Base-by-base conservation (phyloP, 805 yeast genomes). In the Candida anglica region DNA sequence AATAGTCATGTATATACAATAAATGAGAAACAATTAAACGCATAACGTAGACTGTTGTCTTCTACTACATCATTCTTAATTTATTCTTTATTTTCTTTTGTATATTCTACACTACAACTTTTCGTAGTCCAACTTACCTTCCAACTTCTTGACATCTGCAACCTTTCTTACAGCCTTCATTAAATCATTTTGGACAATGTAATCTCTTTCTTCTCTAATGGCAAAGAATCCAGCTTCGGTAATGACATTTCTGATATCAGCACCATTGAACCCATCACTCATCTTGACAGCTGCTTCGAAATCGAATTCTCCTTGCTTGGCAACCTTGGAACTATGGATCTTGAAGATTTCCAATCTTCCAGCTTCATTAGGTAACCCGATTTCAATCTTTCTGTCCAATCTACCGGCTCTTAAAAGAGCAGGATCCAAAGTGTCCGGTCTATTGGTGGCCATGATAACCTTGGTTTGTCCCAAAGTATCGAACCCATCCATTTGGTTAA, bases 181-280 rank as follows among this genome's bases (percentile, higher is more conserved):
- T 62, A 93, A 59, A 68, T 93, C 99, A 50, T 84, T 81, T 59
- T 93, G 98, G 34, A 86, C 59, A 49, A 93, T 87, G 64, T 86
- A 87, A 58, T 91, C 97, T 52, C 98, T 80, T 57, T 93, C 98
- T 54, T 93, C 97, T 66, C 98, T 79, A 49, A 93, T 93, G 34
- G 98, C 98, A 49, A 89, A 87, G 66, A 93, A 93, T 2, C 98
- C 98, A 18, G 97, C 96, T 67, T 91, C 98, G n/a, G 98, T 91
- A 21, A 89, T 75, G 39, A 93, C 96, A 58, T 91, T 91, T 61
- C 98, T 80, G 49, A 91, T 82, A 73, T 91, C 98, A 5, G 98
- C 98, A 69, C 98, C 98, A 63, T 91, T 91, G 66, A 93, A 93
- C 2, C 98, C 98, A 64, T 91, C 98, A 60, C 95, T 84, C 98